A percentile compares a stretch with the other conserved stretches of the same genome.
Conservation (phyloP, 345 rosid genomes). For the Raphanus sativus region DNA sequence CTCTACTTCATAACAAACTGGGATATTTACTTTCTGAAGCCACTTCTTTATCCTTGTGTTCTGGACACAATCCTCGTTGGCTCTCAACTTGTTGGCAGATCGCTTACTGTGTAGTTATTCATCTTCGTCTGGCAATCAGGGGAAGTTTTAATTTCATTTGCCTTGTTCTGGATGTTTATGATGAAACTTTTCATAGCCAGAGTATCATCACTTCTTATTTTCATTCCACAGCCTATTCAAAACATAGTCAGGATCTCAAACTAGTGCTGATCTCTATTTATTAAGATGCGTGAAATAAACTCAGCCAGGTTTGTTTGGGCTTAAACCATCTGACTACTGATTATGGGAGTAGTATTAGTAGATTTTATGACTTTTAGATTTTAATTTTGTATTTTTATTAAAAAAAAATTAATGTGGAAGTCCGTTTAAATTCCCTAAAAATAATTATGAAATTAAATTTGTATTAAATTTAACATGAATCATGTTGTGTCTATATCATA, state of each 20-base stretch:
- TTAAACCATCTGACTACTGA: no score
- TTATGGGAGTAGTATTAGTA: no score
- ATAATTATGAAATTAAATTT: no score
- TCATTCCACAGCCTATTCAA: constrained; percentile 84
- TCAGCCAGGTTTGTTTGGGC: background rate
- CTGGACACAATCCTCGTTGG: constrained; percentile 64
- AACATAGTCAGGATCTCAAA: constrained; percentile 11
- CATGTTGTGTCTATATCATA: background rate
- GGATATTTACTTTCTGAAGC: constrained; percentile 71
- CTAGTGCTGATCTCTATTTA: no score
- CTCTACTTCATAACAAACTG: background rate
- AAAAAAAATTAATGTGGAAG: background rate
- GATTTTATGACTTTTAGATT: background rate
- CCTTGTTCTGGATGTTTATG: constrained; percentile 68
- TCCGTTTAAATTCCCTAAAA: background rate
- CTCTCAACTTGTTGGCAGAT: constrained; percentile 54
- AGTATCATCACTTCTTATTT: constrained; percentile 86
- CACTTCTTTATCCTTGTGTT: constrained; percentile 82
- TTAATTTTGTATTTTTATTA: no score
- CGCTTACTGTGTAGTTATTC: constrained; percentile 59
- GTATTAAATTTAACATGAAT: background rate
- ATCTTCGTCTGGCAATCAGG: constrained; percentile 46
- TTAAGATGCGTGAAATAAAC: background rate
- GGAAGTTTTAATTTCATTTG: constrained; percentile 63
- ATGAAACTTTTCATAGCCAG: constrained; percentile 78